These are phyloP conservation scores for Flaveria trinervia DNA, from an alignment of 129 eudicot species.

Conservation along the genomic window DNA sequence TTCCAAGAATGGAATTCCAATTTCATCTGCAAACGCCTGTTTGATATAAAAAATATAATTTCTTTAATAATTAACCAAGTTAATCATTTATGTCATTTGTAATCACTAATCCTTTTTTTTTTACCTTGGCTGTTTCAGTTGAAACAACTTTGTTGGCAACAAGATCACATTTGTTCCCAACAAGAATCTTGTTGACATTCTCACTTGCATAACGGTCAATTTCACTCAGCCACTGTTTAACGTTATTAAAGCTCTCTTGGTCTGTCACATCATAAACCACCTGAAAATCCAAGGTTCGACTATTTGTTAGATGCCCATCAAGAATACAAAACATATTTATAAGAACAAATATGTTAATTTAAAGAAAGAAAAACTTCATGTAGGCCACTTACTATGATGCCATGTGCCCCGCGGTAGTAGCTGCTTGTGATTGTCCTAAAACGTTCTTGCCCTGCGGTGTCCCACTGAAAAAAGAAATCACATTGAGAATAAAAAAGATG, in stretches of 20 bases:
- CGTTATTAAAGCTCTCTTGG: slow-evolving; percentile 88
- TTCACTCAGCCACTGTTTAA: slow-evolving; percentile 96
- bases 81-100: background rate
- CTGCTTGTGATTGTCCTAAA: slow-evolving; percentile 52
- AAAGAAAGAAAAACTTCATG: background rate
- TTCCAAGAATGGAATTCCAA: slow-evolving; percentile 96
- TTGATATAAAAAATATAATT: background rate
- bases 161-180: slow-evolving; percentile 89
- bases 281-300: slow-evolving; percentile 35
- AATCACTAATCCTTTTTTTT: background rate
- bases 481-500: background rate
- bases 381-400: slow-evolving; percentile 42
- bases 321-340: slow-evolving; percentile 10
- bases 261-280: slow-evolving; percentile 97
- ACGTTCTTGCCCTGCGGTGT: slow-evolving; percentile 52
- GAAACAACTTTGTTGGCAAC: slow-evolving; percentile 71
- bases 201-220: slow-evolving; percentile 95
- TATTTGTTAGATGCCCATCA: background rate
- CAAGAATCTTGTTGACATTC: slow-evolving; percentile 92
- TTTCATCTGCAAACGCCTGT: slow-evolving; percentile 98
- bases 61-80: background rate
- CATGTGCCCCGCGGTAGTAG: slow-evolving; percentile 49
- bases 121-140: slow-evolving; percentile 78
- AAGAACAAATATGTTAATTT: slow-evolving; percentile 11
- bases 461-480: slow-evolving; percentile 33